Conservation (phyloP, 768 basidiomycete genomes). For the Psilocybe azurescens region DNA sequence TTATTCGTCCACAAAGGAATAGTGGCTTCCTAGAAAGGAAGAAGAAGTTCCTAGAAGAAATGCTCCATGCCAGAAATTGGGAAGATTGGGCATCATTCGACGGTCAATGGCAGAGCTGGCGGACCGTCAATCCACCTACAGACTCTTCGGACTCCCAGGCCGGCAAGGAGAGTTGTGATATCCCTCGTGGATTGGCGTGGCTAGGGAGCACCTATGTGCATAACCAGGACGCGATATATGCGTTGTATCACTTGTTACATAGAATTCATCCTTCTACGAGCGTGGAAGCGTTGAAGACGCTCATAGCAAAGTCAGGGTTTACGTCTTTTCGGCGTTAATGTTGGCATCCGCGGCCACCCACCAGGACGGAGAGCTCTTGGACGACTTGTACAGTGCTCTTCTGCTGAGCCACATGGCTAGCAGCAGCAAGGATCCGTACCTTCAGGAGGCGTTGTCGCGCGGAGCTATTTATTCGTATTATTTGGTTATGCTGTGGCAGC, state of each 20-base stretch:
- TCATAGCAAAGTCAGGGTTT: background rate
- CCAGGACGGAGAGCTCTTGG: background rate
- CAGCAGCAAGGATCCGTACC: background rate
- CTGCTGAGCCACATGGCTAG: background rate
- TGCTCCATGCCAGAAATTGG: background rate
- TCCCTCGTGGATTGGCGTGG: conserved; percentile 9
- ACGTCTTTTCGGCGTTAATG: background rate
- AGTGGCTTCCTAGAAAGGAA: background rate
- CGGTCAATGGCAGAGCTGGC: conserved; percentile 9
- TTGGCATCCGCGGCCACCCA: background rate
- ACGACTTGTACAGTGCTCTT: conserved; percentile 3
- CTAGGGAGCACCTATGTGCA: background rate
- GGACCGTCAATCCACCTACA: background rate
- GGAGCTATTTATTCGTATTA: conserved; percentile 11
- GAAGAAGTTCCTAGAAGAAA: conserved; percentile 3
- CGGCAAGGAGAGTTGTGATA: conserved; percentile 8
- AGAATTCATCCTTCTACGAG: conserved; percentile 8
- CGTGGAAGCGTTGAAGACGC: background rate
- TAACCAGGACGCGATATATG: conserved; percentile 1
- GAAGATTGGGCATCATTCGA: conserved; percentile 13
- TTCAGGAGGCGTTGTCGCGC: background rate
- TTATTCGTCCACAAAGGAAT: background rate
- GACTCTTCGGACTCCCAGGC: too few relatives aligned
- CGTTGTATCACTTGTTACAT: conserved; percentile 5
- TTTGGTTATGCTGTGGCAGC: background rate